Evolutionary conservation across 768 basidiomycete genomes (phyloP).

Genomic region (Serendipita vermifera): DNA sequence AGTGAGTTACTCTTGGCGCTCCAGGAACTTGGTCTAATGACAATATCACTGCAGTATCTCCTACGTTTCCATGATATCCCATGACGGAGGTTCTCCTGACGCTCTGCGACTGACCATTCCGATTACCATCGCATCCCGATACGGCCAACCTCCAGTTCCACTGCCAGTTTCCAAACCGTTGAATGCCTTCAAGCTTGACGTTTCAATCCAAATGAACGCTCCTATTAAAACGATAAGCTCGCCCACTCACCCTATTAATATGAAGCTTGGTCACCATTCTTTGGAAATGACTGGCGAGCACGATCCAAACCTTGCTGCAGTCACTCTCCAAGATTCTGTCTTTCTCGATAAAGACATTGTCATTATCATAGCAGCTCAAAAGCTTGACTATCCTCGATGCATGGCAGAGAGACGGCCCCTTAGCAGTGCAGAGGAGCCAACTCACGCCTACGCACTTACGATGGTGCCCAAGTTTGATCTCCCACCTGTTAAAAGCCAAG

Average conservation of each 20-base stretch:
- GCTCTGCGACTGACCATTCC: not conserved
- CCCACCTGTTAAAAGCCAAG: constrained; percentile 23
- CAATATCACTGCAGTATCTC: constrained; percentile 4
- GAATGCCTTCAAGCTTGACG: not conserved
- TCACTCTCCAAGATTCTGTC: constrained; percentile 8
- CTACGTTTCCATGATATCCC: constrained; percentile 1
- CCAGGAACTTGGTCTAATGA: not conserved
- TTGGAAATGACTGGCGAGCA: not conserved
- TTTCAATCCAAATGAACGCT: not conserved
- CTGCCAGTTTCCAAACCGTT: not conserved
- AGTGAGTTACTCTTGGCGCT: not conserved
- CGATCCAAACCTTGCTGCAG: not conserved
- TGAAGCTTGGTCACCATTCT: not conserved
- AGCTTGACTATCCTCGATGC: constrained; percentile 41
- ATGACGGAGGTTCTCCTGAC: not conserved
- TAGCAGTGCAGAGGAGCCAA: constrained; percentile 26
- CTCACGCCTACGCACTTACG: constrained; percentile 36
- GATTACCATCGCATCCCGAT: not conserved
- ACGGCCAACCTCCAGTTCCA: not conserved
- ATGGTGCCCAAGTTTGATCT: constrained; percentile 41
- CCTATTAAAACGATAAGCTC: not conserved
- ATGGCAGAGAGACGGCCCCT: constrained; percentile 32
- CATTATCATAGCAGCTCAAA: constrained; percentile 34
- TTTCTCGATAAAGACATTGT: constrained; percentile 41
- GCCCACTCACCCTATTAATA: not conserved